Conservation (phyloP, 768 basidiomycete genomes). For the Cystofilobasidium ferigula region DNA sequence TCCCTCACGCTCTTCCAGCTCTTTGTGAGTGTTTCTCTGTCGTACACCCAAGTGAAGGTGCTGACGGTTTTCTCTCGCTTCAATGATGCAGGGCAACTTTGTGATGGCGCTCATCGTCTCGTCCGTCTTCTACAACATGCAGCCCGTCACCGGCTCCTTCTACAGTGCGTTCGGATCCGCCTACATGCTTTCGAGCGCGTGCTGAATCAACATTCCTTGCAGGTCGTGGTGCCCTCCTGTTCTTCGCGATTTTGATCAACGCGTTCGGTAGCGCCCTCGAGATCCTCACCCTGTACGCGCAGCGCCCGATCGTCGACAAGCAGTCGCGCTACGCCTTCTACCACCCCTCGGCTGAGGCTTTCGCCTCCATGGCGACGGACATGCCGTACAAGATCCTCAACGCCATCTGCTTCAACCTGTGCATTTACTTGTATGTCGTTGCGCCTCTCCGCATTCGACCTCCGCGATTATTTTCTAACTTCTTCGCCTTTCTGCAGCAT, state of each 20-base stretch:
- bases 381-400: slow-evolving; percentile 33
- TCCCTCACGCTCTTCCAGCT: slow-evolving; percentile 2
- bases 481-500: too few relatives aligned
- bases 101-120: slow-evolving; percentile 4
- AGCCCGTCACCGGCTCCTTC: not conserved
- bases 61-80: too few relatives aligned
- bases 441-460: too few relatives aligned
- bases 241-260: slow-evolving; percentile 9
- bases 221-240: slow-evolving; percentile 36
- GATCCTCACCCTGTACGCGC: slow-evolving; percentile 40
- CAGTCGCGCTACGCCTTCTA: slow-evolving; percentile 42
- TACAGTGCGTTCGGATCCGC: too few relatives aligned
- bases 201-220: too few relatives aligned
- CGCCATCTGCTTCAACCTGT: slow-evolving; percentile 39
- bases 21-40: too few relatives aligned
- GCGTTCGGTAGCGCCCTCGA: slow-evolving; percentile 1
- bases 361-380: not conserved
- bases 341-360: not conserved
- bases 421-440: slow-evolving; percentile 36
- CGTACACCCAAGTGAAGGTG: too few relatives aligned
- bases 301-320: slow-evolving; percentile 42
- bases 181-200: too few relatives aligned
- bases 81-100: too few relatives aligned
- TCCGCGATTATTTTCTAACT: too few relatives aligned
- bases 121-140: slow-evolving; percentile 1